phyloP scores from a whole-genome alignment of 2,329 filamentous ascomycete species.

The Cercospora sp. region DNA sequence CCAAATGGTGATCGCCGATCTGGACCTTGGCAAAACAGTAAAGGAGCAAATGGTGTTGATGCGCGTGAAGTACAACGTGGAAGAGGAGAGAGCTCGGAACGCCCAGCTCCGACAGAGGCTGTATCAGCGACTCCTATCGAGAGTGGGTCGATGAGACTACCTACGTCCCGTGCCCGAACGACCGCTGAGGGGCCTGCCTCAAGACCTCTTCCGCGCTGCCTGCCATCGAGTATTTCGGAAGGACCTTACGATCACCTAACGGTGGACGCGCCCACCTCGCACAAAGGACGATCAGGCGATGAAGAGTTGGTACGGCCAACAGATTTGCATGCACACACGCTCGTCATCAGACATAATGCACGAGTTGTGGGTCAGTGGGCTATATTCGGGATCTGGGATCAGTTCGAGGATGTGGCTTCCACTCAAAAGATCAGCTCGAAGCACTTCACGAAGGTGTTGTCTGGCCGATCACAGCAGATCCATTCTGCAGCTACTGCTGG shows the following conservation, averaged over 20 bases:
- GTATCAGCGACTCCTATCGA: neutral
- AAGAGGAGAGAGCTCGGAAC: neutral
- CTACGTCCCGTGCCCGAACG: neutral
- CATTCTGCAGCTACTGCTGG: neutral
- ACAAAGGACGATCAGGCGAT: neutral
- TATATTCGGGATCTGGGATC: neutral
- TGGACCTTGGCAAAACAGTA: constrained; percentile 45
- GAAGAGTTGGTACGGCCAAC: neutral
- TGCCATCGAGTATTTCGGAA: neutral
- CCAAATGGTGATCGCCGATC: constrained; percentile 48
- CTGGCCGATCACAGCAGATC: neutral
- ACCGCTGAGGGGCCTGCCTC: neutral
- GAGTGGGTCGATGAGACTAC: neutral
- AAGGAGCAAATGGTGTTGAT: constrained; percentile 42
- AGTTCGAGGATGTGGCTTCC: neutral
- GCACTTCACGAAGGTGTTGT: neutral
- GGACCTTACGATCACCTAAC: neutral
- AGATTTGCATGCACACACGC: neutral
- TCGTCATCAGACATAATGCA: neutral
- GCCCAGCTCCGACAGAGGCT: neutral
- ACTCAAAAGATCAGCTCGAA: neutral
- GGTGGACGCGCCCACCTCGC: neutral
- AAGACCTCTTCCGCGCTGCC: neutral
- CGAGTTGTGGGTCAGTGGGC: neutral
- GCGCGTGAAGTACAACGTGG: neutral